Evolutionary conservation across 805 yeast genomes (phyloP).

Genomic region (Yarrowia hollandica): DNA sequence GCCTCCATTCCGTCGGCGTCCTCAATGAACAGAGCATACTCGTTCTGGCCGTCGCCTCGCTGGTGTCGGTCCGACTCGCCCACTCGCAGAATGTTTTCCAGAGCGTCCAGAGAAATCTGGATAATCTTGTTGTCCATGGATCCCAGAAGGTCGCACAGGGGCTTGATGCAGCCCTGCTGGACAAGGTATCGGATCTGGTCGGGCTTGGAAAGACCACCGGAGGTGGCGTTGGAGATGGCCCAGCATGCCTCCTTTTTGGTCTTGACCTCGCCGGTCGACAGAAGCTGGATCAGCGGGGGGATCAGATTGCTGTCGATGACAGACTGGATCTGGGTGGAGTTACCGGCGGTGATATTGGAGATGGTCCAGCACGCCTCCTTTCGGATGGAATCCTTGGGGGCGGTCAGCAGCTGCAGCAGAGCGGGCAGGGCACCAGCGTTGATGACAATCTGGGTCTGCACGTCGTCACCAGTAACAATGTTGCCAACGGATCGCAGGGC

Average conservation of each 20-base stretch:
- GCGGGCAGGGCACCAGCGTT: conserved; percentile 91
- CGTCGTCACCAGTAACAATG: conserved; percentile 94
- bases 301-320: conserved; percentile 92
- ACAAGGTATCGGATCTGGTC: conserved; percentile 93
- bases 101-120: conserved; percentile 92
- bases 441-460: conserved; percentile 92
- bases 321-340: conserved; percentile 91
- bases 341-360: conserved; percentile 97
- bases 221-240: conserved; percentile 97
- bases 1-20: conserved; percentile 99
- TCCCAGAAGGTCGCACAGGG: conserved; percentile 86
- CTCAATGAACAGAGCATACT: conserved; percentile 88
- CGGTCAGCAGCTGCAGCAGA: conserved; percentile 71
- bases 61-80: conserved; percentile 91
- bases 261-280: conserved; percentile 85
- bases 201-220: conserved; percentile 90
- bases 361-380: conserved; percentile 99
- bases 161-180: conserved; percentile 93
- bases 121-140: conserved; percentile 89
- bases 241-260: conserved; percentile 98
- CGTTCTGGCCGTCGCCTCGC: conserved; percentile 67
- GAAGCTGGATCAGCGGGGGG: conserved; percentile 81
- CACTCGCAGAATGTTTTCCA: conserved; percentile 88
- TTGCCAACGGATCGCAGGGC: conserved; percentile 97
- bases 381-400: conserved; percentile 87